phyloP scores from a whole-genome alignment of 2,329 filamentous ascomycete species.

The Phoma sp. region DNA sequence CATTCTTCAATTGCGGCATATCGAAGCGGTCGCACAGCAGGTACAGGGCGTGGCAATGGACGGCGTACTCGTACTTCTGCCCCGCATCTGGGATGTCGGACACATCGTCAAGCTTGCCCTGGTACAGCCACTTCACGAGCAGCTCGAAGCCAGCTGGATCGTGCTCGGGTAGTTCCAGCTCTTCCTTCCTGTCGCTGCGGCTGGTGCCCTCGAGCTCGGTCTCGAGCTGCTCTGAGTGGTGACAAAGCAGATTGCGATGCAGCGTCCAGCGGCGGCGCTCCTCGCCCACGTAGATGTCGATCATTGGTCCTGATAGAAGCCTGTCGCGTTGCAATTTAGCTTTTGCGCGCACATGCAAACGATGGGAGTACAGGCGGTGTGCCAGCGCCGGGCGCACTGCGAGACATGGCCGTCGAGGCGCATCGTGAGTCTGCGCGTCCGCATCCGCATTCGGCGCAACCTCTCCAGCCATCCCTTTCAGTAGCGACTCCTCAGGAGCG shows the following conservation, averaged over 20 bases:
- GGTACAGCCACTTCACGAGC: constrained; percentile 63
- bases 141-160: constrained; percentile 60
- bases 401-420: constrained; percentile 25
- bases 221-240: constrained; percentile 57
- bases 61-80: constrained; percentile 61
- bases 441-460: constrained; percentile 24
- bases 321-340: constrained; percentile 57
- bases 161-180: constrained; percentile 56
- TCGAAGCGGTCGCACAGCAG: constrained; percentile 59
- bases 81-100: constrained; percentile 52
- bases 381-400: constrained; percentile 42
- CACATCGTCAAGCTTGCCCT: constrained; percentile 59
- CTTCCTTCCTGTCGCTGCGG: constrained; percentile 44
- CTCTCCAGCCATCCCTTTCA: constrained; percentile 14
- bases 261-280: constrained; percentile 56
- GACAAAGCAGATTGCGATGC: constrained; percentile 59
- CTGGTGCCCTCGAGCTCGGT: constrained; percentile 48
- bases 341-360: constrained; percentile 48
- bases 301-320: constrained; percentile 58
- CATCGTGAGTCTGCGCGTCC: constrained; percentile 13
- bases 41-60: constrained; percentile 60
- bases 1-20: constrained; percentile 58
- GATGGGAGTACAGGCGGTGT: constrained; percentile 46
- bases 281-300: constrained; percentile 59
- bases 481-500: not conserved